phyloP scores from a whole-genome alignment of 208 protist species.

The Sergeia podlipaevii region DNA sequence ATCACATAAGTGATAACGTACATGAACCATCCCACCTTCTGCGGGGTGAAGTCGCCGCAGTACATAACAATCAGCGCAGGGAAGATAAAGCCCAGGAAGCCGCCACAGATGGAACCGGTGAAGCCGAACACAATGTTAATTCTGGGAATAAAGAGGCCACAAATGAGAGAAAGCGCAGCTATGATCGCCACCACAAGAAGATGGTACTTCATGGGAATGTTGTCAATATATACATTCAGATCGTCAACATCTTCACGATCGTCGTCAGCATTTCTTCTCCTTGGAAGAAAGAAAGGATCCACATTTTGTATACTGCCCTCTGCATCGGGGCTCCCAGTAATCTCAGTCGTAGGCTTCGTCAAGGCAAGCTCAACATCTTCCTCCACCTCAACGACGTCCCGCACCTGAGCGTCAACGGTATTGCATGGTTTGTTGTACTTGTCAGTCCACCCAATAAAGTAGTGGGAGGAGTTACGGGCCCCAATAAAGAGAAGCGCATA shows the following conservation, averaged over 20 bases:
- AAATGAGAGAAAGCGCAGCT: constrained; percentile 18
- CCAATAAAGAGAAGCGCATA: constrained; percentile 33
- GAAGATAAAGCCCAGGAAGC: constrained; percentile 56
- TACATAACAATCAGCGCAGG: constrained; percentile 40
- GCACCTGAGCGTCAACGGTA: too few relatives aligned
- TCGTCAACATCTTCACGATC: constrained; percentile 29
- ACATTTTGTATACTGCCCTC: background rate
- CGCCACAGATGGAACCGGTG: constrained; percentile 41
- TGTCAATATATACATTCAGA: constrained; percentile 26
- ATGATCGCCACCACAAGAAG: constrained; percentile 20
- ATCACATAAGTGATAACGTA: constrained; percentile 18
- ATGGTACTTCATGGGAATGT: constrained; percentile 33
- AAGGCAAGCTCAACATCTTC: too few relatives aligned
- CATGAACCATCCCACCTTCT: constrained; percentile 14
- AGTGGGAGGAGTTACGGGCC: constrained; percentile 50
- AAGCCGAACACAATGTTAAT: constrained; percentile 49
- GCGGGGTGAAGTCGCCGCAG: constrained; percentile 2
- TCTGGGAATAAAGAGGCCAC: constrained; percentile 30
- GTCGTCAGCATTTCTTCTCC: too few relatives aligned
- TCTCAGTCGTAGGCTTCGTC: background rate
- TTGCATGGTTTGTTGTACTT: constrained; percentile 29
- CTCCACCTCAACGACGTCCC: too few relatives aligned
- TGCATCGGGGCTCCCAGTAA: background rate
- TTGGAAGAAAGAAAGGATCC: too few relatives aligned
- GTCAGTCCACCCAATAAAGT: constrained; percentile 37